These are phyloP conservation scores for Fusarium aywerte DNA, from an alignment of 2,329 filamentous ascomycete genomes.

Conservation along the genomic window DNA sequence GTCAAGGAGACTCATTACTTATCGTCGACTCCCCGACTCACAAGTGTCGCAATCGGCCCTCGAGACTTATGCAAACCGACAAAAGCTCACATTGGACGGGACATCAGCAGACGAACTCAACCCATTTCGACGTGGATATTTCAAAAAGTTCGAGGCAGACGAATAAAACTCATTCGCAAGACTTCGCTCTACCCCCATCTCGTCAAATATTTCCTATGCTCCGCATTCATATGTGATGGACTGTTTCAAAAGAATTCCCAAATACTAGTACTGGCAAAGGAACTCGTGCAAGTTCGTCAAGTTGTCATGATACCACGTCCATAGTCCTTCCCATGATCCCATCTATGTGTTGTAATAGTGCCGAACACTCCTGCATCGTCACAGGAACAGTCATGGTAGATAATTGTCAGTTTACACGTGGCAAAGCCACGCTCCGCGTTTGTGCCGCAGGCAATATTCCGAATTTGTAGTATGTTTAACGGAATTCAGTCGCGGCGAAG, in stretches of 20 bases:
- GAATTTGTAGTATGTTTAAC: conserved; percentile 44
- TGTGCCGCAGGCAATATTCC: neutral
- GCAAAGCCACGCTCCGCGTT: conserved; percentile 9
- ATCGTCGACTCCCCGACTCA: conserved; percentile 74
- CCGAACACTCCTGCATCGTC: conserved; percentile 15
- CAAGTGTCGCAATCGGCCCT: conserved; percentile 61
- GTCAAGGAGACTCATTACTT: conserved; percentile 90
- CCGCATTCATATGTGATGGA: conserved; percentile 33
- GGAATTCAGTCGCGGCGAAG: conserved; percentile 86
- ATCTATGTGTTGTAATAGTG: conserved; percentile 42
- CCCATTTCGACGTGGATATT: conserved; percentile 69
- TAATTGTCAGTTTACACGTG: conserved; percentile 7
- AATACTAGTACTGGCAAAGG: conserved; percentile 29
- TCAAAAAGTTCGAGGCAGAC: conserved; percentile 62
- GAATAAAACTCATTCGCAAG: conserved; percentile 43
- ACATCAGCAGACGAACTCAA: conserved; percentile 69
- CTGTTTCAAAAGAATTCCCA: conserved; percentile 23
- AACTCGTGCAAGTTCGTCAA: conserved; percentile 30
- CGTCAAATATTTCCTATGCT: conserved; percentile 43
- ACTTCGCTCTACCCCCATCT: conserved; percentile 36
- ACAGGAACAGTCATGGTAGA: conserved; percentile 16
- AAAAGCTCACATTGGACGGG: conserved; percentile 52
- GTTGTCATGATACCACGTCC: conserved; percentile 36
- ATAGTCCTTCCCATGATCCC: conserved; percentile 32
- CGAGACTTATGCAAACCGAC: conserved; percentile 48